Conservation (phyloP, 2,329 filamentous ascomycete species). For the Pseudogymnoascus sp. region DNA sequence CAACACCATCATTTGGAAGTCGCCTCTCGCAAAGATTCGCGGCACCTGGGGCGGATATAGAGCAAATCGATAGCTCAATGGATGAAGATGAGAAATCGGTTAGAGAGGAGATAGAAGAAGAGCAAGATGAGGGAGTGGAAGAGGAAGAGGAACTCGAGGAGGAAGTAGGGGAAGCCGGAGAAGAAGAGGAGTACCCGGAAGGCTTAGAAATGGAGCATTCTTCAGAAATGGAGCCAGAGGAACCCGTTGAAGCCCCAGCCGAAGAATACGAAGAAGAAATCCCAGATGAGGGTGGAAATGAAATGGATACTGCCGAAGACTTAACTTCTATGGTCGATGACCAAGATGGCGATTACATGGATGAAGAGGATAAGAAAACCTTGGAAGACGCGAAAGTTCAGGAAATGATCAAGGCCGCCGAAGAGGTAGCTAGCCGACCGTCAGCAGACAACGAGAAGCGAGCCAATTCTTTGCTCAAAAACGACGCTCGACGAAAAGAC, state of each 20-base stretch:
- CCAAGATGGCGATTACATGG: constrained; percentile 23
- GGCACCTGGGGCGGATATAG: constrained; percentile 18
- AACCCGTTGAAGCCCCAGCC: neutral
- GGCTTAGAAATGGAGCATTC: neutral
- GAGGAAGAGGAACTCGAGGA: constrained; percentile 9
- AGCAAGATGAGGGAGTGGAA: constrained; percentile 17
- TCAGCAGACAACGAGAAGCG: constrained; percentile 25
- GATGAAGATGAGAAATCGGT: constrained; percentile 10
- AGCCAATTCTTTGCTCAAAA: constrained; percentile 40
- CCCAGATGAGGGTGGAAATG: neutral
- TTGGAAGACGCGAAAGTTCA: constrained; percentile 28
- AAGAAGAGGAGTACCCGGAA: constrained; percentile 13
- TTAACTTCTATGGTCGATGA: constrained; percentile 12
- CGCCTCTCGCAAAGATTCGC: constrained; percentile 26
- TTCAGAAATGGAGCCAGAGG: constrained; percentile 8
- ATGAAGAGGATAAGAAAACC: constrained; percentile 27
- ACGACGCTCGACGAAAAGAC: constrained; percentile 49
- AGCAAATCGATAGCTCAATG: neutral
- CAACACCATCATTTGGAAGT: constrained; percentile 25
- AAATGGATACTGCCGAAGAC: constrained; percentile 3
- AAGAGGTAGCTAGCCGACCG: constrained; percentile 20
- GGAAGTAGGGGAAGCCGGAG: constrained; percentile 11
- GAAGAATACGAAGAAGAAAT: constrained; percentile 13
- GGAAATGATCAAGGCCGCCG: constrained; percentile 27
- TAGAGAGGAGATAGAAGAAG: constrained; percentile 13